These are phyloP conservation scores for Coemansia sp. DNA, from an alignment of 192 early-diverging fungal species.

Conservation along the genomic window DNA sequence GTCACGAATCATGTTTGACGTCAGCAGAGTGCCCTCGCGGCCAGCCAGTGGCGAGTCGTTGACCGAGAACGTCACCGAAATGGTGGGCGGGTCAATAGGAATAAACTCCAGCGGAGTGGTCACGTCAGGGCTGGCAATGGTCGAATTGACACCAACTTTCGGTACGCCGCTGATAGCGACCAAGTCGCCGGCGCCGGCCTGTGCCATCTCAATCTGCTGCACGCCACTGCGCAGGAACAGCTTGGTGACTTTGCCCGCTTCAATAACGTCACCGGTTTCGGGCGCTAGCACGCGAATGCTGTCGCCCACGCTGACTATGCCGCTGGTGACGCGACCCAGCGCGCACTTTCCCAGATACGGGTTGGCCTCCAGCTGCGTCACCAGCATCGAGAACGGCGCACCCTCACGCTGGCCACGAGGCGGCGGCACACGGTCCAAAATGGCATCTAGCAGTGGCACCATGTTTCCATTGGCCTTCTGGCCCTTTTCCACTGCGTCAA, in stretches of 20 bases:
- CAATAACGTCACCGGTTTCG: conserved; percentile 61
- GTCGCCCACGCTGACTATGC: conserved; percentile 70
- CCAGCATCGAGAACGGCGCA: conserved; percentile 76
- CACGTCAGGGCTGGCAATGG: conserved; percentile 63
- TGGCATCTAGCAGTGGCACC: conserved; percentile 73
- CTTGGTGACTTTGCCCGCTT: conserved; percentile 71
- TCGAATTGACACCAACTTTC: conserved; percentile 76
- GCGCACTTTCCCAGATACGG: conserved; percentile 82
- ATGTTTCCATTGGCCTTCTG: conserved; percentile 49
- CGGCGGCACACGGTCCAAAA: conserved; percentile 66
- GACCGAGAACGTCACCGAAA: conserved; percentile 81
- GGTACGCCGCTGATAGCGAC: conserved; percentile 76
- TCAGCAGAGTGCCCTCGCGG: conserved; percentile 72
- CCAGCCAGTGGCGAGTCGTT: conserved; percentile 86
- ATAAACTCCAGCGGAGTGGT: conserved; percentile 68
- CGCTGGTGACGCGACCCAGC: conserved; percentile 72
- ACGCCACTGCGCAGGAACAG: conserved; percentile 74
- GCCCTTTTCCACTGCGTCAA: conserved; percentile 9
- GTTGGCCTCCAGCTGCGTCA: conserved; percentile 84
- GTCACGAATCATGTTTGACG: conserved; percentile 76
- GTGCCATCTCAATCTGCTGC: conserved; percentile 67
- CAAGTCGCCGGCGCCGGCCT: conserved; percentile 82
- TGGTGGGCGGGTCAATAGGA: conserved; percentile 82
- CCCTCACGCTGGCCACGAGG: conserved; percentile 63
- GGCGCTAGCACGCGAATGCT: conserved; percentile 71